Percentiles rank a stretch among this genome's conserved stretches.
Evolutionary conservation across 371 early-diverging fungal genomes (phyloP).

Genomic region (Mucor saturninus): DNA sequence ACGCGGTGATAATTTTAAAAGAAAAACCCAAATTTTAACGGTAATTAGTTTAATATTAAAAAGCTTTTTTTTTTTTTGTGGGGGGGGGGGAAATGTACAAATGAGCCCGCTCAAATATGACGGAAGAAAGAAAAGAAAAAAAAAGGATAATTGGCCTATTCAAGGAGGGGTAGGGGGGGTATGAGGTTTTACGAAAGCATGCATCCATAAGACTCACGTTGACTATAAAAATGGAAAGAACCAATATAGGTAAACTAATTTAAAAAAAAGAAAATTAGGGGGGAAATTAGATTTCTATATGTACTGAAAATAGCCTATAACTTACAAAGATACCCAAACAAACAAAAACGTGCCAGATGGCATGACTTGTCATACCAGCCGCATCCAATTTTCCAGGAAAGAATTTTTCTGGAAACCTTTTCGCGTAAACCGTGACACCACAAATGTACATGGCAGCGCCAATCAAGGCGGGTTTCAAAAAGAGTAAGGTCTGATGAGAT

Average conservation of each 20-base stretch:
- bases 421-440: constrained; percentile 56
- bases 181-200: constrained; percentile 7
- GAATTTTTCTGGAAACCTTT: constrained; percentile 74
- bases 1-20: too few relatives aligned
- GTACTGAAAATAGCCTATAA: constrained; percentile 2
- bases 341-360: constrained; percentile 80
- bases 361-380: constrained; percentile 73
- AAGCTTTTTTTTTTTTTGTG: too few relatives aligned
- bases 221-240: constrained; percentile 29
- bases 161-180: too few relatives aligned
- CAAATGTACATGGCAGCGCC: constrained; percentile 59
- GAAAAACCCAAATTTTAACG: too few relatives aligned
- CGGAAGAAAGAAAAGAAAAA: too few relatives aligned
- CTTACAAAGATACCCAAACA: constrained; percentile 65
- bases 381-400: constrained; percentile 80
- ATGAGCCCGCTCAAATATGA: too few relatives aligned
- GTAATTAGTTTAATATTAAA: too few relatives aligned
- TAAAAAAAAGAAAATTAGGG: background rate
- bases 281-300: background rate
- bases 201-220: constrained; percentile 27
- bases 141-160: too few relatives aligned
- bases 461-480: constrained; percentile 57
- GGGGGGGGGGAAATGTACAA: too few relatives aligned
- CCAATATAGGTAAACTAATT: constrained; percentile 29
- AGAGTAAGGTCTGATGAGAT: constrained; percentile 37